Evolutionary conservation across 2,329 filamentous ascomycete species (phyloP), one percentile per base, ranked within the genome.

Genomic region (Lojkania enalia): DNA sequence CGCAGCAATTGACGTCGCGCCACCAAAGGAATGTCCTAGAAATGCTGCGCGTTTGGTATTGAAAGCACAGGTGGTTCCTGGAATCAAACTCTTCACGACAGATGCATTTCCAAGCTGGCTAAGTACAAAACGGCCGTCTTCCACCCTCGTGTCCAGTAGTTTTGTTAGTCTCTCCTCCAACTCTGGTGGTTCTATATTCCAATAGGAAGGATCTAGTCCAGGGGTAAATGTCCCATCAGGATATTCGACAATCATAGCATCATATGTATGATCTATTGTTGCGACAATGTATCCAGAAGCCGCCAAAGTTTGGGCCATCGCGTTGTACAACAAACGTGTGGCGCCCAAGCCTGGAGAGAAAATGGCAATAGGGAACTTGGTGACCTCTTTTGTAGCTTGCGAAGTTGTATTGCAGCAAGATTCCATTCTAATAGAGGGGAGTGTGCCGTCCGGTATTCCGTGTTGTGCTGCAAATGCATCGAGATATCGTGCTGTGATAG

Each of bases 231-330:
- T 42, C 5, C 50, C 75, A 45, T 77, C 62, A 0, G 74, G 72
- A n/a, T 73, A 77, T 46, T 77, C 71, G 9, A 79, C 70, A 7
- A 74, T 57, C 0, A 53, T 33, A 0, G 71, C 63, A 27, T 79
- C 76, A 35, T 72, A 75, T 0, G 75, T 65, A 39, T 77, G 75
- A 42, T 79, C 77, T 15, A 79, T 60, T 0, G 74, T 67, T 19
- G 75, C 59, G 3, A 79, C 72, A 0, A 70, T 60, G 42, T 71
- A 76, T 0, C 76, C 77, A 4, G 67, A 58, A 31, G 71, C 74
- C 0, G 77, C 73, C 1, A 79, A 59, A 1, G 71, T 67, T 3
- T 67, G 64, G 3, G 74, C 71, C 51, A 72, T 63, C 2, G 63
- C 66, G 4, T 58, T 66, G 51, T 78, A 72, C 1, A 72, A 31